Base-by-base conservation (phyloP, 2,329 filamentous ascomycete genomes). In the Xylaria sp. region DNA sequence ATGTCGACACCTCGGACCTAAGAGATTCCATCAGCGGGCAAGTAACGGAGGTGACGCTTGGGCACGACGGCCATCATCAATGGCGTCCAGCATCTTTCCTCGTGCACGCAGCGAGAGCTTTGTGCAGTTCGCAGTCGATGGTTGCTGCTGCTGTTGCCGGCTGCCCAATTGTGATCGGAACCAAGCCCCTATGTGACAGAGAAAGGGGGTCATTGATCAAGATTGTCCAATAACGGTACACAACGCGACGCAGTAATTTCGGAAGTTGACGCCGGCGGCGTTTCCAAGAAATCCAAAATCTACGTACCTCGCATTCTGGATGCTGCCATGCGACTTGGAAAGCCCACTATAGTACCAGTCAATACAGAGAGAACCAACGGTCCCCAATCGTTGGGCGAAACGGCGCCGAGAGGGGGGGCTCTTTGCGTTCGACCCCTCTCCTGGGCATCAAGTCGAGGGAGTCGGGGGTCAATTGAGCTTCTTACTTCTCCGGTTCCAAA, bases 1-100 rank as follows among this genome's bases (percentile, higher is more conserved):
- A 91, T 83, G 69, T 92, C 89, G 68, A 91, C 80, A 8, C 85
- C 88, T 64, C 87, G 78, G 8, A 91, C 86, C 88, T 91, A 63
- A 30, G 55, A 13, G 34, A 34, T 55, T 46, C 8, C 49, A 54
- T 66, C 55, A 67, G 64, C 49, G 44, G 44, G 58, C 55, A 19
- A 54, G n/a, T 47, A 8, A 35, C 35, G 13, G n/a, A 55, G 50
- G 10, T 18, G 8, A 9, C 18, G 4, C 11, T 44, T 55, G 46
- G 39, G n/a, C 16, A 35, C n/a, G 23, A 35, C 7, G 39, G 7
- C 34, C 10, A 48, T 10, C 16, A 16, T 16, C 16, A 18, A 51
- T 23, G 46, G n/a, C 5, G 19, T 48, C 18, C 2, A n/a, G 4
- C 35, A 30, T 30, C 13, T 39, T 53, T 48, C 37, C 37, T 42